phyloP scores from a whole-genome alignment of 2,329 filamentous ascomycete species.

The Aspergillus fischeri region DNA sequence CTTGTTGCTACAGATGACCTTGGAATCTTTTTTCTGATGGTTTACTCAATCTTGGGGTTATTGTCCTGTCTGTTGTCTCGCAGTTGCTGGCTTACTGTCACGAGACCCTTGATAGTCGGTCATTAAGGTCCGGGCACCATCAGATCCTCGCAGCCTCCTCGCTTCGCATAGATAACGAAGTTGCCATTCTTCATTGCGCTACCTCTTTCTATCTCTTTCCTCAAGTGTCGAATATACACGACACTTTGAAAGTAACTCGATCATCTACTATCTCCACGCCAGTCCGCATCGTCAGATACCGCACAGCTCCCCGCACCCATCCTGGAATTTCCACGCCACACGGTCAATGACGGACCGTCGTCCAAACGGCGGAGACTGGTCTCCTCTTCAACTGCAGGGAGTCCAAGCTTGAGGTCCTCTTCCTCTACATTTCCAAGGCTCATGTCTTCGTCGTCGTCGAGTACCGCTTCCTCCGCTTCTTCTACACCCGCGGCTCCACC shows the following conservation, averaged over 20 bases:
- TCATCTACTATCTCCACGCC: background rate
- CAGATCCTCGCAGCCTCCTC: background rate
- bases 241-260: background rate
- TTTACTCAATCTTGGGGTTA: background rate
- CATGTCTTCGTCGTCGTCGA: conserved; percentile 25
- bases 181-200: background rate
- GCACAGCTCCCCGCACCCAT: conserved; percentile 5
- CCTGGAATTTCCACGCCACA: conserved; percentile 22
- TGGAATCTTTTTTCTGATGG: background rate
- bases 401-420: conserved; percentile 2
- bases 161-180: background rate
- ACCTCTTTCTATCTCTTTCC: background rate
- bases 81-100: conserved; percentile 13
- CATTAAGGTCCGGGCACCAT: background rate
- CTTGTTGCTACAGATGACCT: background rate
- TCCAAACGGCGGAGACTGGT: conserved; percentile 32
- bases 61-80: background rate
- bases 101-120: conserved; percentile 5
- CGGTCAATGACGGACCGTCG: conserved; percentile 31
- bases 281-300: background rate
- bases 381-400: conserved; percentile 22
- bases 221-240: background rate
- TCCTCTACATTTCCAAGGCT: conserved; percentile 6
- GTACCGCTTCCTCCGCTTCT: conserved; percentile 13
- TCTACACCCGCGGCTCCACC: conserved; percentile 8